A percentile compares a stretch with the other conserved stretches of the same genome.
These are phyloP conservation scores for Pseudoperonospora humuli DNA, from an alignment of 352 stramenopile species.

Conservation along the genomic window DNA sequence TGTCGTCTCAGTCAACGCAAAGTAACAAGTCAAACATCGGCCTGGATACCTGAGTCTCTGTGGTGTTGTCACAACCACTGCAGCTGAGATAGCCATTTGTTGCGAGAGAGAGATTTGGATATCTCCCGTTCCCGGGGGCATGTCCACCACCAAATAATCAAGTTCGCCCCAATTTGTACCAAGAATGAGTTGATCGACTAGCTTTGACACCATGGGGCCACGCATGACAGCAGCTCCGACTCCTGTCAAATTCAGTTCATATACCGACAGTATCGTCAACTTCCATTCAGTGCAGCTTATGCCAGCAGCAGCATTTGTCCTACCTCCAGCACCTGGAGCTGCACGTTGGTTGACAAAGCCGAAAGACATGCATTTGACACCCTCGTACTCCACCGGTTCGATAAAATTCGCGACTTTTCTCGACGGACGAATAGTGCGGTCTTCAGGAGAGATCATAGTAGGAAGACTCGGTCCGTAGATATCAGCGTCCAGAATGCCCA, in stretches of 20 bases:
- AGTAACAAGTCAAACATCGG: not conserved
- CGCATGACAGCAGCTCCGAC: conserved; percentile 91
- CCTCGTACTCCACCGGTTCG: conserved; percentile 77
- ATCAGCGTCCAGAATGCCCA: conserved; percentile 98
- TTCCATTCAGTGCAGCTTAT: not conserved
- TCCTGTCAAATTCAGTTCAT: conserved; percentile 19
- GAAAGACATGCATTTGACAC: conserved; percentile 91
- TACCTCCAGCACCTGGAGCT: conserved; percentile 63
- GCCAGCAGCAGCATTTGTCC: not conserved
- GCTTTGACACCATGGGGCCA: conserved; percentile 97
- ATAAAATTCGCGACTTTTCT: conserved; percentile 68
- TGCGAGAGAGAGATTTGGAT: conserved; percentile 98
- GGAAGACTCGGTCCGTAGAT: conserved; percentile 98
- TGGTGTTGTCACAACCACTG: conserved; percentile 98
- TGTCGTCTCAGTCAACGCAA: not conserved
- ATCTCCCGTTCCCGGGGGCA: conserved; percentile 98
- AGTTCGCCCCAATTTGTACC: conserved; percentile 97
- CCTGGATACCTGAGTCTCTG: conserved; percentile 86
- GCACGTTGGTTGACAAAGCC: conserved; percentile 87
- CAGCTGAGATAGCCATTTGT: conserved; percentile 94
- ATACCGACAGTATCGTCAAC: no score
- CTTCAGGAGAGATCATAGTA: conserved; percentile 88
- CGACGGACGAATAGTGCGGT: conserved; percentile 62
- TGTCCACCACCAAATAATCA: conserved; percentile 98
- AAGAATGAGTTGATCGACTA: conserved; percentile 94